Evolutionary conservation across 768 basidiomycete species (phyloP).

Genomic region (Antrodiella citrinella): DNA sequence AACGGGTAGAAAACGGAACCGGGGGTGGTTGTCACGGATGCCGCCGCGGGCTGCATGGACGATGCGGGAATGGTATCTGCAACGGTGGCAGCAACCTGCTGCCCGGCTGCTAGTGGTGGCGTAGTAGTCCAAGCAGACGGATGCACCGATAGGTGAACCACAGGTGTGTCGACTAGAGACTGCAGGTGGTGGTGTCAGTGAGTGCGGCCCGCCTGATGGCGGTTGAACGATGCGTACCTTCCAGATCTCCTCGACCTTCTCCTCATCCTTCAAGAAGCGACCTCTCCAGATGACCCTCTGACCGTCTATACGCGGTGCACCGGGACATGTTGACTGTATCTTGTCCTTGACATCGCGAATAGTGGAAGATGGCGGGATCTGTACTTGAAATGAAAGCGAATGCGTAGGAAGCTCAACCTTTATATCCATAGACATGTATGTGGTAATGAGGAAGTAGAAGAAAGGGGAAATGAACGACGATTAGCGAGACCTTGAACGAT

Average conservation of each 20-base stretch:
- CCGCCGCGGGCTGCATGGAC: conserved; percentile 8
- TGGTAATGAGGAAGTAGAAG: conserved; percentile 20
- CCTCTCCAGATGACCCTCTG: conserved; percentile 76
- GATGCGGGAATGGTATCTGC: conserved; percentile 2
- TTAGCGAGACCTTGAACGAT: background rate
- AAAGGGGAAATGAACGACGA: background rate
- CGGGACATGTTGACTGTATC: conserved; percentile 52
- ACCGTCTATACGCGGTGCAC: conserved; percentile 58
- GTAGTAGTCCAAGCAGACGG: conserved; percentile 68
- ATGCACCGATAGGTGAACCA: conserved; percentile 73
- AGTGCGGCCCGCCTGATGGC: conserved; percentile 3
- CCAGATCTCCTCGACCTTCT: conserved; percentile 63
- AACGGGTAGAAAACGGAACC: background rate
- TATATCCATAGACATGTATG: no score
- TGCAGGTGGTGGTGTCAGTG: conserved; percentile 23
- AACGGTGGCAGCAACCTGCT: conserved; percentile 11
- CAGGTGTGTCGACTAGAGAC: conserved; percentile 48
- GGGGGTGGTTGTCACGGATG: background rate
- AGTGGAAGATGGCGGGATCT: conserved; percentile 38
- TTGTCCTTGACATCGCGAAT: conserved; percentile 60
- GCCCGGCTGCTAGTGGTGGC: conserved; percentile 23
- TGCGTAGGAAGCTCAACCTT: conserved; percentile 74
- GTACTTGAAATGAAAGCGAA: conserved; percentile 55
- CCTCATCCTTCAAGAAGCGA: conserved; percentile 53
- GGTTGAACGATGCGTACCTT: conserved; percentile 48